Base-by-base conservation (phyloP, 2,329 filamentous ascomycete genomes). In the Aureobasidium melanogenum region DNA sequence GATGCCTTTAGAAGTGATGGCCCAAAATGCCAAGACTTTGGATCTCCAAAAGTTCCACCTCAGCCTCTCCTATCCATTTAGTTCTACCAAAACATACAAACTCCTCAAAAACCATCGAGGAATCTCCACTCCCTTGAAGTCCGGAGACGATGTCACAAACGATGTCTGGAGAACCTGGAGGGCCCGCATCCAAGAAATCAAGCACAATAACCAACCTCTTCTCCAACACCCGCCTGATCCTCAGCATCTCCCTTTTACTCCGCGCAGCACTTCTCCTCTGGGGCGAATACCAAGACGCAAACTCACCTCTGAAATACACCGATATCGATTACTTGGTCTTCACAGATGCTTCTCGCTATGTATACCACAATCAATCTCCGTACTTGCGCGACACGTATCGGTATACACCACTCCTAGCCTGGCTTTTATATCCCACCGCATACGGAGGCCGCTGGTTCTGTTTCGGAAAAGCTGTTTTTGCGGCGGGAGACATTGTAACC, bases 301-400 rank as follows among this genome's bases (percentile, higher is more conserved):
- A 92, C 76, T 95, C 91, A 8, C 87, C 93, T 15, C 78, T 99
- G 71, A 97, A 97, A 77, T 99, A 97, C 79, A 99, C 94, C 56
- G 94, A 99, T 76, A 97, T 99, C 69, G 94, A 99, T 80, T 99
- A 99, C 76, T 86, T 91, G 66, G 94, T 99, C 73, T 99, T 99
- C 79, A 97, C 94, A 52, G 93, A 97, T 73, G 94, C 94, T 28
- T 85, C 94, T 2, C 88, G 89, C 66, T 93, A 88, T 74, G 77
- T 90, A 46, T 77, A 86, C 3, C 78, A 75, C n/a, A 83, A 83
- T 3, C 76, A 77, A 50, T 89, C 89, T 0, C 94, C 94, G 1
- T 99, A 99, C 73, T 82, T 83, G 43, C 85, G 94, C 59, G 93
- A 94, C 70, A 99, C 94, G 0, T 99, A 99, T 78, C 88, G 94